phyloP scores from a whole-genome alignment of 495 filamentous ascomycete genomes.

The Aspergillus steynii region DNA sequence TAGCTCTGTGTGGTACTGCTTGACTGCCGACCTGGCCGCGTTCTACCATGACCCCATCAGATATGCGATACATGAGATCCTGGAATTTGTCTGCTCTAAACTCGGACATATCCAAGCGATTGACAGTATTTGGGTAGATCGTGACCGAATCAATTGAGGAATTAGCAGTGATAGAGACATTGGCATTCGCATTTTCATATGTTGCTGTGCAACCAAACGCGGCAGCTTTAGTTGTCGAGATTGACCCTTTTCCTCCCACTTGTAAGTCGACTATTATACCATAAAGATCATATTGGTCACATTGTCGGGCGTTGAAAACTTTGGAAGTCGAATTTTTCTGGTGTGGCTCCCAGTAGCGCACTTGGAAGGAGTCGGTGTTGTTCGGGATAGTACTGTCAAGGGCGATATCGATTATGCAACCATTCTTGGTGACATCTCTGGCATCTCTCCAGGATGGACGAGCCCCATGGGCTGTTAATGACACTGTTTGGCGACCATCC shows the following conservation, averaged over 20 bases:
- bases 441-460: neutral
- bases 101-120: neutral
- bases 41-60: neutral
- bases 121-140: neutral
- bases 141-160: constrained; percentile 8
- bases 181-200: constrained; percentile 17
- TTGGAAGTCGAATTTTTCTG: neutral
- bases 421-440: neutral
- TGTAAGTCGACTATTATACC: constrained; percentile 19
- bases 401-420: constrained; percentile 6
- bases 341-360: constrained; percentile 26
- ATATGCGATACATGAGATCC: neutral
- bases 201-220: constrained; percentile 18
- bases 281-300: constrained; percentile 11
- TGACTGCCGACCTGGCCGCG: neutral
- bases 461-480: neutral
- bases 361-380: constrained; percentile 3
- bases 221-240: constrained; percentile 13
- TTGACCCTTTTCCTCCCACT: neutral
- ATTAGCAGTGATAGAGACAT: constrained; percentile 14
- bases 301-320: constrained; percentile 14
- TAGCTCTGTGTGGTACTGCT: neutral
- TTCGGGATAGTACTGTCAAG: constrained; percentile 12
- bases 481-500: neutral
- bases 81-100: constrained; percentile 13